Evolutionary conservation across 805 yeast species (phyloP), one percentile per base, ranked within the genome.

Genomic region (Yarrowia alimentaria): DNA sequence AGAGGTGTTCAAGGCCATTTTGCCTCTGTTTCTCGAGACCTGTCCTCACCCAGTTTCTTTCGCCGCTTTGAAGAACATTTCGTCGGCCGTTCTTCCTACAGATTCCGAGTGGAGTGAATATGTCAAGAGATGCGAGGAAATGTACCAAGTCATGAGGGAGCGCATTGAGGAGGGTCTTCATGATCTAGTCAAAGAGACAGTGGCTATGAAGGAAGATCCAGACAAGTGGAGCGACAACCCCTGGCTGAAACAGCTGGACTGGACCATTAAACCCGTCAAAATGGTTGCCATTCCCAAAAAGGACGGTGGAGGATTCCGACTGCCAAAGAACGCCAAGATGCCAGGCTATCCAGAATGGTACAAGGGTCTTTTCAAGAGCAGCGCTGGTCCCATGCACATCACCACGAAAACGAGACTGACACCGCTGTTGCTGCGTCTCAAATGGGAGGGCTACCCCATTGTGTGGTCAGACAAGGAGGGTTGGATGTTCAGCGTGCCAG

Each of bases 341-440:
- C 94, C 95, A 0, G 98, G 96, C 0, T 87, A 75, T 59, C 99
- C 99, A 0, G 83, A 83, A 57, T 93, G 99, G 99, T 94, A 86
- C 64, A 77, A 84, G 54, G 80, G 79, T 11, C 58, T 80, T 40
- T 69, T 71, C 56, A 67, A 72, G 0, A 58, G 66, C 8, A 66
- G 71, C 10, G 55, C 58, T 5, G 64, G 68, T 3, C 73, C 69
- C 16, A 73, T 87, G 60, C 77, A 72, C 28, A 66, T 93, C 11
- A 79, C 93, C 0, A 77, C 85, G 1, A 75, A 87, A 50, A 74
- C 95, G 0, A 71, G 98, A 57, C 69, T 80, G 4, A 78, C 95
- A 0, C 91, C 97, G 0, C 60, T 90, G 4, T 66, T 93, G 25
- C 71, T 93, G 53, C 78, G 81, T 54, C 69, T 93, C 47, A 77